Percentiles rank a stretch among this genome's conserved stretches.
phyloP scores from a whole-genome alignment of 73 alveolate genomes.

The Tetrahymena malaccensis region DNA sequence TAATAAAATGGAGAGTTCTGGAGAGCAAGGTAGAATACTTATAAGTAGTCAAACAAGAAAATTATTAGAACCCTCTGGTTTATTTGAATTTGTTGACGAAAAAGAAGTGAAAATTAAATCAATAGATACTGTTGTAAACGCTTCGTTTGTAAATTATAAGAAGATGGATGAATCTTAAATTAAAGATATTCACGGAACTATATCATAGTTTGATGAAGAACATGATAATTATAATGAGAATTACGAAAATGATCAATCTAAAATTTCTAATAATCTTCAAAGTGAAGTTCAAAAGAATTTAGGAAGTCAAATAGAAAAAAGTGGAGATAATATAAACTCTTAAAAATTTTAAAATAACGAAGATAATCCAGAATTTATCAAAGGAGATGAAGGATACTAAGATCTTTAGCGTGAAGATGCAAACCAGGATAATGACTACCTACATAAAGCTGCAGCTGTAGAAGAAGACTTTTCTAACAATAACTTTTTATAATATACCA shows the following conservation, averaged over 20 bases:
- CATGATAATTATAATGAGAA: not conserved
- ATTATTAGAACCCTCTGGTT: constrained; percentile 10
- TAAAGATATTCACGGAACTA: not conserved
- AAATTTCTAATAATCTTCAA: not conserved
- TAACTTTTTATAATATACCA: not conserved
- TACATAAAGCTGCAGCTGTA: not conserved
- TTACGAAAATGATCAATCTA: not conserved
- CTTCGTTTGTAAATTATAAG: not conserved
- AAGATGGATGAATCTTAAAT: not conserved
- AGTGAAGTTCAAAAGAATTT: not conserved
- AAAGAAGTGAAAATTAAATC: constrained; percentile 29
- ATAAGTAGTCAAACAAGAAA: constrained; percentile 37
- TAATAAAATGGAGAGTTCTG: constrained; percentile 50
- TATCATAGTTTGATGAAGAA: not conserved
- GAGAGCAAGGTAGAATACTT: constrained; percentile 43
- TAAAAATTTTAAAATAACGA: not conserved
- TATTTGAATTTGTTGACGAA: constrained; percentile 1
- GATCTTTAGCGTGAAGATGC: not conserved
- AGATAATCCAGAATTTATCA: not conserved
- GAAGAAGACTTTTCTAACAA: not conserved
- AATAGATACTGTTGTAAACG: constrained; percentile 12
- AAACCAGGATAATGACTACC: not conserved
- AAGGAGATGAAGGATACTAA: not conserved
- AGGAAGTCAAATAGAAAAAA: not conserved
- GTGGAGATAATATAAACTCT: not conserved